A percentile compares a stretch with the other conserved stretches of the same genome.
Evolutionary conservation across 2,329 filamentous ascomycete genomes (phyloP).

Genomic region (Sclerotinia subarctica): DNA sequence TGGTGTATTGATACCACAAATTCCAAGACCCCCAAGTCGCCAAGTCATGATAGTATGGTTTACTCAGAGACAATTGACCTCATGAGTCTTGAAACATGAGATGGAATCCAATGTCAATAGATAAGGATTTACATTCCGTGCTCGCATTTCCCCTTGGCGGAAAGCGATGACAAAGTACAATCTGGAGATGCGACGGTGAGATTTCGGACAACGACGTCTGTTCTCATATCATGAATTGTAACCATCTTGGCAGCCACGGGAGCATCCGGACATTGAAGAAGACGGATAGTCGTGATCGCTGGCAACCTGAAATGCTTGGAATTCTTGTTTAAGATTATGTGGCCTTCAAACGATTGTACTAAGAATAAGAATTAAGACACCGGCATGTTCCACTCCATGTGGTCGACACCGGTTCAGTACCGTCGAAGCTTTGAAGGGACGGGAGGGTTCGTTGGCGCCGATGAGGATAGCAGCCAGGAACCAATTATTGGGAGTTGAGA

Average conservation of each 20-base stretch:
- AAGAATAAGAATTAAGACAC: not conserved
- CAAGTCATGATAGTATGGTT: not conserved
- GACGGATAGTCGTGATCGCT: not conserved
- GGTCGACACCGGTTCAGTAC: not conserved
- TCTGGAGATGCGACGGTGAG: not conserved
- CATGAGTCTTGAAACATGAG: not conserved
- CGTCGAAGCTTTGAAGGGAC: not conserved
- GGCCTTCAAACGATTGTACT: not conserved
- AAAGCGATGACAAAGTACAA: not conserved
- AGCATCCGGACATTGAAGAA: not conserved
- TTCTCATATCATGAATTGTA: not conserved
- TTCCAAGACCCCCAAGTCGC: constrained; percentile 7
- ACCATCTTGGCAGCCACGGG: constrained; percentile 4
- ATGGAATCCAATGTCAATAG: not conserved
- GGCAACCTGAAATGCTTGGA: not conserved
- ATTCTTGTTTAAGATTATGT: not conserved
- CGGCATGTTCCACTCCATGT: not conserved
- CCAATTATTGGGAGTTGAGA: not conserved
- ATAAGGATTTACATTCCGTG: constrained; percentile 7
- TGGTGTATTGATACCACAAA: not conserved
- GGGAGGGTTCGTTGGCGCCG: not conserved
- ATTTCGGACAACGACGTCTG: not conserved
- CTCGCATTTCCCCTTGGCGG: not conserved
- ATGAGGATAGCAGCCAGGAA: not conserved
- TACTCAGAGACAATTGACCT: not conserved